Base-by-base conservation (phyloP, 495 filamentous ascomycete genomes). In the Xylaria scruposa region DNA sequence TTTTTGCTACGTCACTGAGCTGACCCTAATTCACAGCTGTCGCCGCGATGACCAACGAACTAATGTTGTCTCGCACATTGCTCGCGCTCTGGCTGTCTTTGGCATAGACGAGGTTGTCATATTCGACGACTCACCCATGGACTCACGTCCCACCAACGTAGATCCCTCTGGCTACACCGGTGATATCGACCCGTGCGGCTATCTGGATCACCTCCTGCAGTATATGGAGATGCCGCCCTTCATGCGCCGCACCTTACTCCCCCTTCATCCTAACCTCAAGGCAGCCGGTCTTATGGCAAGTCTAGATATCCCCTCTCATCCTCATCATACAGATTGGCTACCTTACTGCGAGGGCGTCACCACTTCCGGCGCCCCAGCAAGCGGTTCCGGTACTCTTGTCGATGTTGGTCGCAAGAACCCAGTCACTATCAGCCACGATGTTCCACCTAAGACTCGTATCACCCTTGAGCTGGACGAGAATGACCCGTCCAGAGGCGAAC, bases 171-270 rank as follows among this genome's bases (percentile, higher is more conserved):
- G 81, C 29, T 91, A 91, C 74, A 92, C 90, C 0, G 91, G 89
- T 63, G 89, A 85, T 66, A 78, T 85, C 1, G 88, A 93, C 72
- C 91, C 91, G 0, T 86, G 86, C 33, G 88, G 92, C 77, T 94
- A 92, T 79, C 84, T 95, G 12, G 85, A 85, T 68, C 92, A 94
- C 76, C 76, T 94, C 15, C 83, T 95, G 10, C 87, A 85, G 49
- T 95, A 93, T 76, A 84, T 94, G 67, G 92, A 94, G 79, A 90
- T 89, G 3, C 92, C 93, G 15, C 91, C 91, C 1, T 88, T 93
- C 79, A 88, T 95, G 73, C 87, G 92, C 70, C 89, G 85, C 68
- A 75, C 80, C 0, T 83, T 95, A 5, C 93, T 94, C 66, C 88
- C 89, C 0, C 75, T 92, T n/a, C 91, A 94, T 73, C 87, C 91